These are phyloP conservation scores for Crepidotus variabilis DNA, from an alignment of 768 basidiomycete species.

Conservation along the genomic window DNA sequence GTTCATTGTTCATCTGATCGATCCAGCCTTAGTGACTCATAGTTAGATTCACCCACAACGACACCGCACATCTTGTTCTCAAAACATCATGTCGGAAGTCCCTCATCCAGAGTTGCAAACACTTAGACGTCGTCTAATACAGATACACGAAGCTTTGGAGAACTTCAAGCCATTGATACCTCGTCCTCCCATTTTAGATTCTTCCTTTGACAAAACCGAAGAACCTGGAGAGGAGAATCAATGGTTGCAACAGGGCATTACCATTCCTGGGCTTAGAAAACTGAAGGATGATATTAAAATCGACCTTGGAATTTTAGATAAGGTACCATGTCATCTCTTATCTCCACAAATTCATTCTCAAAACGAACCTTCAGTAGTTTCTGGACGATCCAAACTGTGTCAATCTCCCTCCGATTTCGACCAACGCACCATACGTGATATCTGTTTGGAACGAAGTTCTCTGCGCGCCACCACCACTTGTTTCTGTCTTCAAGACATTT, in stretches of 20 bases:
- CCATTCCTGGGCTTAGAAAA: conserved; percentile 42
- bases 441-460: conserved; percentile 82
- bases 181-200: conserved; percentile 43
- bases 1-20: too few relatives aligned
- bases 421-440: conserved; percentile 76
- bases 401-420: conserved; percentile 52
- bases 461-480: conserved; percentile 52
- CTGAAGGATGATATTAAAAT: conserved; percentile 41
- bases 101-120: conserved; percentile 30
- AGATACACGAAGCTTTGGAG: conserved; percentile 33
- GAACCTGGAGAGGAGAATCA: conserved; percentile 34
- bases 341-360: not conserved
- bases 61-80: too few relatives aligned
- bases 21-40: too few relatives aligned
- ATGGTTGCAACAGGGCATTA: conserved; percentile 37
- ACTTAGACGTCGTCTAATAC: conserved; percentile 23
- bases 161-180: conserved; percentile 34
- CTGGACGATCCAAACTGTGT: conserved; percentile 43
- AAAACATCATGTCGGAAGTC: too few relatives aligned
- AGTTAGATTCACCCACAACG: too few relatives aligned
- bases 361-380: conserved; percentile 50
- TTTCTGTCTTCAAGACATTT: conserved; percentile 58
- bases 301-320: conserved; percentile 41
- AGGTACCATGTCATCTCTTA: conserved; percentile 26
- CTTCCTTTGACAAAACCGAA: conserved; percentile 29